Evolutionary conservation across 306 rosid species (phyloP).

Genomic region (Castanopsis chinensis): DNA sequence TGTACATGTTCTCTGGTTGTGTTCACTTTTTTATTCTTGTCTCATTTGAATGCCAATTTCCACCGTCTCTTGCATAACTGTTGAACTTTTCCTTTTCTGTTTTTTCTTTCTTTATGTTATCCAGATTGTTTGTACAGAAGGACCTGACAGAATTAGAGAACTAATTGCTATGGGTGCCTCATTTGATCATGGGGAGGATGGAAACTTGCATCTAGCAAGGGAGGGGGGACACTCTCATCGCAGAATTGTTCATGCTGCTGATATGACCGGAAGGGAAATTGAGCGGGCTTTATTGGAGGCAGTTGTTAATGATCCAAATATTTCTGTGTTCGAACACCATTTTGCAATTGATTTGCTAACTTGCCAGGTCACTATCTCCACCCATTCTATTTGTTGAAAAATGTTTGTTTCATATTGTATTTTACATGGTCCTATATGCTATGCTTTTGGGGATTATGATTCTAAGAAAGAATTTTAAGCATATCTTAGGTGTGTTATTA

Average conservation of each 20-base stretch:
- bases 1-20: neutral
- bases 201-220: slow-evolving; percentile 82
- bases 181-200: slow-evolving; percentile 91
- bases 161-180: slow-evolving; percentile 91
- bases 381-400: neutral
- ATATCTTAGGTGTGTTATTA: neutral
- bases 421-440: neutral
- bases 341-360: slow-evolving; percentile 93
- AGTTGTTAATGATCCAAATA: slow-evolving; percentile 68
- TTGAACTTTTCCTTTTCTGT: neutral
- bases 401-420: neutral
- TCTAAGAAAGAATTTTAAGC: neutral
- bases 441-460: neutral
- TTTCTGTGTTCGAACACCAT: slow-evolving; percentile 82
- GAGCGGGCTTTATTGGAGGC: slow-evolving; percentile 74
- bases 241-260: slow-evolving; percentile 94
- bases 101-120: slow-evolving; percentile 25
- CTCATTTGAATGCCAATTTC: neutral
- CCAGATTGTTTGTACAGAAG: slow-evolving; percentile 98
- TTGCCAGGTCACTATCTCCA: slow-evolving; percentile 56
- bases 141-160: slow-evolving; percentile 91
- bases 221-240: slow-evolving; percentile 96
- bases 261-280: slow-evolving; percentile 94
- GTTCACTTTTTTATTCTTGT: neutral
- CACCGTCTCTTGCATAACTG: slow-evolving; percentile 4